These are phyloP conservation scores for Pseudopithomyces chartarum DNA, from an alignment of 2,329 filamentous ascomycete genomes.

Conservation along the genomic window DNA sequence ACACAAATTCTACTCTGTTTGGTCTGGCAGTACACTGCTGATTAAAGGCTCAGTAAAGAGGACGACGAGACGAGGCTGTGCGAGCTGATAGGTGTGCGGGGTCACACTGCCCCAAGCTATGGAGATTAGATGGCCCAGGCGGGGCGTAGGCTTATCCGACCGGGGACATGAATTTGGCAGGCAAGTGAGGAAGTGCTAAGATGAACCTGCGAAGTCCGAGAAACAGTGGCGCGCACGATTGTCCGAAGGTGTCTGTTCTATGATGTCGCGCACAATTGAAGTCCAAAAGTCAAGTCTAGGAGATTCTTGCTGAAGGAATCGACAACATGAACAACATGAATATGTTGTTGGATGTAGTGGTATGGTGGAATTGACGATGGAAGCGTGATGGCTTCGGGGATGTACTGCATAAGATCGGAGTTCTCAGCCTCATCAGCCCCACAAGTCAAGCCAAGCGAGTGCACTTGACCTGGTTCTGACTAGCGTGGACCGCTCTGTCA, in stretches of 20 bases:
- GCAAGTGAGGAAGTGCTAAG: not conserved
- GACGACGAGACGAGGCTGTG: not conserved
- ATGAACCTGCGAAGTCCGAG: slow-evolving; percentile 5
- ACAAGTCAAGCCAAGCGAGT: slow-evolving; percentile 1
- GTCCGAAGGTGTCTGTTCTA: slow-evolving; percentile 1
- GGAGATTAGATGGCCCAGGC: slow-evolving; percentile 6
- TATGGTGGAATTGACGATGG: not conserved
- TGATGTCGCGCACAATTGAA: too few species aligned
- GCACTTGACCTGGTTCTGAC: not conserved
- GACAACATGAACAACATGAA: not conserved
- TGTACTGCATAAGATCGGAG: not conserved
- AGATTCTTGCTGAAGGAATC: not conserved
- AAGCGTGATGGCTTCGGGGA: not conserved
- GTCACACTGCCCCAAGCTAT: not conserved
- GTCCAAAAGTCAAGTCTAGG: too few species aligned
- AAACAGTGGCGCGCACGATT: not conserved
- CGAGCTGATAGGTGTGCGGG: not conserved
- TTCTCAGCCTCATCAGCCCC: slow-evolving; percentile 6
- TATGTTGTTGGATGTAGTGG: too few species aligned
- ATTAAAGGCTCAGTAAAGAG: not conserved
- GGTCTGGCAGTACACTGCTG: not conserved
- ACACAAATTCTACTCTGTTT: too few species aligned
- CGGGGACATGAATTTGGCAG: slow-evolving; percentile 6
- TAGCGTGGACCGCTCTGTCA: not conserved
- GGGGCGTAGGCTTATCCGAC: slow-evolving; percentile 5